Base-by-base conservation (phyloP, 768 basidiomycete genomes). In the Mycena polygramma region DNA sequence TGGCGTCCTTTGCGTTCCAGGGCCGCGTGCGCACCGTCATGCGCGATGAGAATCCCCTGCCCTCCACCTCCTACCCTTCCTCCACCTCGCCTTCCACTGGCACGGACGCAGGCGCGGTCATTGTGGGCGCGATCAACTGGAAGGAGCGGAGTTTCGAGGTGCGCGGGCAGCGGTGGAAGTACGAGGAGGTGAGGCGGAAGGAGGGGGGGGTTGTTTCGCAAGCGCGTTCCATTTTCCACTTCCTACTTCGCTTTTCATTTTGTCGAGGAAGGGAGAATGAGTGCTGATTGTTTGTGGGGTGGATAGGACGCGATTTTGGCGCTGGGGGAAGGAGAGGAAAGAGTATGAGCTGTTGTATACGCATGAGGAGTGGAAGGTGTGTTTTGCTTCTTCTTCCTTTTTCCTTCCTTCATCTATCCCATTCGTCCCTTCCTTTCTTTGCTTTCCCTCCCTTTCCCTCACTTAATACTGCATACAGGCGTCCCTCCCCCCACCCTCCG, bases 41-140 rank as follows among this genome's bases (percentile, higher is more conserved):
- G 59, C 79, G 81, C 63, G 88, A 89, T 69, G 81, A 81, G 61
- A 88, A 89, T 72, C 86, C 87, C 4, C 74, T 79, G n/a, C 2
- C 75, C n/a, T n/a, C n/a, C n/a, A n/a, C n/a, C n/a, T n/a, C n/a
- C n/a, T n/a, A n/a, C n/a, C n/a, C n/a, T n/a, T n/a, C n/a, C n/a
- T n/a, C n/a, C n/a, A n/a, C n/a, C n/a, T n/a, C n/a, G n/a, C n/a
- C n/a, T n/a, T n/a, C n/a, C n/a, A n/a, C n/a, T n/a, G n/a, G n/a
- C n/a, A n/a, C n/a, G n/a, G n/a, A n/a, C n/a, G n/a, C n/a, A n/a
- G n/a, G n/a, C n/a, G n/a, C n/a, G n/a, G 35, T 45, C 1, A 70
- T 78, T 30, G 86, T 86, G 7, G 88, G 84, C 4, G 81, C 79
- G 30, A 87, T 89, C 35, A 80, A 86, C 69, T 89, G 88, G 87